These are phyloP conservation scores for Caloboletus firmus DNA, from an alignment of 1,284 basidiomycete genomes.

Conservation along the genomic window DNA sequence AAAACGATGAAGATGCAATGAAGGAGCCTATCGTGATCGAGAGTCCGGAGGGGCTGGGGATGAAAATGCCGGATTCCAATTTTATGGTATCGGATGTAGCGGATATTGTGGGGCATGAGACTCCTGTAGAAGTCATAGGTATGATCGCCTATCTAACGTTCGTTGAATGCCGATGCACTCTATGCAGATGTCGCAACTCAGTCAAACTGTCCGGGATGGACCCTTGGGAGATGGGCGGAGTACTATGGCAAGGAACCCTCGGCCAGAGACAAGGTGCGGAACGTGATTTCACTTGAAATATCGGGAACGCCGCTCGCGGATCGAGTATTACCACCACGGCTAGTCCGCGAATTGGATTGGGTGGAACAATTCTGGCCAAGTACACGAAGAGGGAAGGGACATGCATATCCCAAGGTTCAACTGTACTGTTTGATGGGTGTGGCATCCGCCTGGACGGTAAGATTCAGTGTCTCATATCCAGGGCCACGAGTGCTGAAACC, in stretches of 20 bases:
- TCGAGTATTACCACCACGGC: conserved; percentile 76
- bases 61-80: conserved; percentile 75
- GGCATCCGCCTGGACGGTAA: conserved; percentile 84
- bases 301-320: conserved; percentile 75
- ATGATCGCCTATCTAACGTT: conserved; percentile 19
- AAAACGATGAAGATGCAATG: conserved; percentile 67
- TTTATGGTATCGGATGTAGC: conserved; percentile 82
- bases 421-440: conserved; percentile 95
- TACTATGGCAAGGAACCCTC: conserved; percentile 73
- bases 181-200: conserved; percentile 78
- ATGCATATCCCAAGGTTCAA: conserved; percentile 90
- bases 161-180: conserved; percentile 5
- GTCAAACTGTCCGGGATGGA: conserved; percentile 82
- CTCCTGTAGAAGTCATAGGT: conserved; percentile 89
- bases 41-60: conserved; percentile 73
- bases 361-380: conserved; percentile 93
- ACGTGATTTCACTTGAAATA: conserved; percentile 88
- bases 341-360: conserved; percentile 94
- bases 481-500: conserved; percentile 7
- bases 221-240: conserved; percentile 84
- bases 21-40: conserved; percentile 76
- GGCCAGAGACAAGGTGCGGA: conserved; percentile 80
- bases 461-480: conserved; percentile 24
- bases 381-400: conserved; percentile 68
- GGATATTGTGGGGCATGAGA: conserved; percentile 73